A percentile compares a stretch with the other conserved stretches of the same genome.
These are phyloP conservation scores for Paraphysoderma sedebokerense DNA, from an alignment of 371 early-diverging fungal genomes.

Conservation along the genomic window DNA sequence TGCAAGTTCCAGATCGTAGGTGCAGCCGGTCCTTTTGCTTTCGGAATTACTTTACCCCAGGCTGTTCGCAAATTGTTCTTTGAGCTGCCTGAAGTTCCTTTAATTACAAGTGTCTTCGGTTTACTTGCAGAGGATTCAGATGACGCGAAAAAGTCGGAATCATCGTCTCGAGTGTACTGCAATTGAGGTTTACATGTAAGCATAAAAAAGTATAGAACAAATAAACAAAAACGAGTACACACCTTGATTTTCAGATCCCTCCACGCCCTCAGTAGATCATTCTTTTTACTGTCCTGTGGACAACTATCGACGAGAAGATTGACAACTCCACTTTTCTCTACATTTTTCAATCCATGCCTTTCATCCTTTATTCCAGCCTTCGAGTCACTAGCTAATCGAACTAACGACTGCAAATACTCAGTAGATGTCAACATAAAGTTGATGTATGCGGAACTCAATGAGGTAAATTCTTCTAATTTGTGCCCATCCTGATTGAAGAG, in stretches of 20 bases:
- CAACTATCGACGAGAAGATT: slow-evolving; percentile 30
- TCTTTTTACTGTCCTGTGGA: slow-evolving; percentile 33
- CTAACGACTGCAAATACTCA: slow-evolving; percentile 33
- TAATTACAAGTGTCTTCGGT: too few species aligned
- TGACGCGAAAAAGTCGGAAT: too few species aligned
- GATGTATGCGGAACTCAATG: slow-evolving; percentile 33
- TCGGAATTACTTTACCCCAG: too few species aligned
- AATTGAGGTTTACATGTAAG: too few species aligned
- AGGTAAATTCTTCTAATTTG: slow-evolving; percentile 33
- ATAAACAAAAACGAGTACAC: too few species aligned
- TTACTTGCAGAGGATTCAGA: too few species aligned
- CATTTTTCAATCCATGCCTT: slow-evolving; percentile 6
- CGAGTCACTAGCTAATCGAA: slow-evolving; percentile 25
- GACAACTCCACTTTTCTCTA: slow-evolving; percentile 13
- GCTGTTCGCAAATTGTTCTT: too few species aligned
- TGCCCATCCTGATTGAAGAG: slow-evolving; percentile 8
- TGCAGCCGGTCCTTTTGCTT: too few species aligned
- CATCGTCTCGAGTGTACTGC: too few species aligned
- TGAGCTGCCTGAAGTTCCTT: too few species aligned
- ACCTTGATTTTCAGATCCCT: slow-evolving; percentile 43
- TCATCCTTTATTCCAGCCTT: slow-evolving; percentile 22
- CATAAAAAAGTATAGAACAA: too few species aligned
- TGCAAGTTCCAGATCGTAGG: too few species aligned
- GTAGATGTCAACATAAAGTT: slow-evolving; percentile 25
- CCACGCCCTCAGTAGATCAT: slow-evolving; percentile 45